These are phyloP conservation scores for Neoboletus subvelutipes DNA, from an alignment of 768 basidiomycete genomes.

Conservation along the genomic window DNA sequence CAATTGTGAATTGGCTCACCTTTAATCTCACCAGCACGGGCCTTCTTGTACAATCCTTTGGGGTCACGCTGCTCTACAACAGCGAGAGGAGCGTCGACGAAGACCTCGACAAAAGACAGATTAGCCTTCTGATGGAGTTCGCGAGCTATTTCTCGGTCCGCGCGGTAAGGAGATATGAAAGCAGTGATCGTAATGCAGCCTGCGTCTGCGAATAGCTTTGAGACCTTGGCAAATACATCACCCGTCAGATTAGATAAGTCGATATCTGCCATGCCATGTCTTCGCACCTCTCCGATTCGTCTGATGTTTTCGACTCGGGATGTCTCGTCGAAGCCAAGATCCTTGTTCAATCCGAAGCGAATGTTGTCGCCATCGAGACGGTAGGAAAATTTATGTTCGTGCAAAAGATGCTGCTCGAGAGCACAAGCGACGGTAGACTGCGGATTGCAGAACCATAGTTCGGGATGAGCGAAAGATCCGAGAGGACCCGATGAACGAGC, in stretches of 20 bases:
- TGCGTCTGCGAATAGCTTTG: conserved; percentile 90
- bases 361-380: conserved; percentile 96
- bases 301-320: conserved; percentile 96
- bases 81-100: conserved; percentile 85
- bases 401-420: conserved; percentile 91
- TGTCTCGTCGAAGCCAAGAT: conserved; percentile 89
- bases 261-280: neutral
- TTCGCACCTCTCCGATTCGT: conserved; percentile 85
- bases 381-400: conserved; percentile 82
- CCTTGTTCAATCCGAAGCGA: conserved; percentile 94
- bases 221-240: conserved; percentile 55
- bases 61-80: conserved; percentile 93
- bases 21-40: conserved; percentile 93
- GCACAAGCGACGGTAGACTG: conserved; percentile 98
- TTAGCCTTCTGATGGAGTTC: conserved; percentile 71
- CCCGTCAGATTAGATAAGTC: conserved; percentile 13
- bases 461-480: neutral
- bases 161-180: conserved; percentile 97
- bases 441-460: neutral
- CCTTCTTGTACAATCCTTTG: conserved; percentile 97
- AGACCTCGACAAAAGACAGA: conserved; percentile 91
- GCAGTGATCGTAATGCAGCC: conserved; percentile 87
- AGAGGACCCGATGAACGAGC: neutral
- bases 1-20: conserved; percentile 45
- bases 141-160: conserved; percentile 81